Conservation (phyloP, 2,329 filamentous ascomycete genomes). For the Emmonsiellopsis sp. region DNA sequence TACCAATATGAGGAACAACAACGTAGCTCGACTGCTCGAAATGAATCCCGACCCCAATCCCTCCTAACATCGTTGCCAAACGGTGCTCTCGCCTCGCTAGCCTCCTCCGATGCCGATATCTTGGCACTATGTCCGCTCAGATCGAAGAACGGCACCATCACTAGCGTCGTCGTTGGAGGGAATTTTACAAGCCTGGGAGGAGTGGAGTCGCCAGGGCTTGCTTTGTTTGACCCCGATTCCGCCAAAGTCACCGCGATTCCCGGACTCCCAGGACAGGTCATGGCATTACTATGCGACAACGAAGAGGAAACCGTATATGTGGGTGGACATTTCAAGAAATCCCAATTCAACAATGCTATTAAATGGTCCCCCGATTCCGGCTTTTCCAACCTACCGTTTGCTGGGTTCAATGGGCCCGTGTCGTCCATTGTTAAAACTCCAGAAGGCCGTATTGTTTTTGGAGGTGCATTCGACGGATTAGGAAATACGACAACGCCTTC, state of each 20-base stretch:
- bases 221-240: constrained; percentile 67
- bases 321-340: constrained; percentile 73
- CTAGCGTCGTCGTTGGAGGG: constrained; percentile 77
- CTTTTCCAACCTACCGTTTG: constrained; percentile 79
- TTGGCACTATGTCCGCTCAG: constrained; percentile 78
- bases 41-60: constrained; percentile 53
- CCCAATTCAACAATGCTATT: constrained; percentile 82
- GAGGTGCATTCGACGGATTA: constrained; percentile 78
- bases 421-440: constrained; percentile 71
- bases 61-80: constrained; percentile 77
- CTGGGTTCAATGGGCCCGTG: constrained; percentile 89
- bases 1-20: constrained; percentile 77
- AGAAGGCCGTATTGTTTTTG: constrained; percentile 83
- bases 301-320: constrained; percentile 75
- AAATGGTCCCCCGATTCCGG: constrained; percentile 61
- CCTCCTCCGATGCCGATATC: constrained; percentile 74
- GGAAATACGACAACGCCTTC: constrained; percentile 61
- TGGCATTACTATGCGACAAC: constrained; percentile 72
- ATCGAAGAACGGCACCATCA: constrained; percentile 54
- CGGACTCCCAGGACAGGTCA: constrained; percentile 77
- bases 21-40: constrained; percentile 35
- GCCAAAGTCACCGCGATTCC: constrained; percentile 61
- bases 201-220: constrained; percentile 66
- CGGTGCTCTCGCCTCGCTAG: constrained; percentile 66
- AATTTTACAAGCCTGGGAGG: constrained; percentile 90